Base-by-base conservation (phyloP, 805 yeast species). In the Candida dendrica region DNA sequence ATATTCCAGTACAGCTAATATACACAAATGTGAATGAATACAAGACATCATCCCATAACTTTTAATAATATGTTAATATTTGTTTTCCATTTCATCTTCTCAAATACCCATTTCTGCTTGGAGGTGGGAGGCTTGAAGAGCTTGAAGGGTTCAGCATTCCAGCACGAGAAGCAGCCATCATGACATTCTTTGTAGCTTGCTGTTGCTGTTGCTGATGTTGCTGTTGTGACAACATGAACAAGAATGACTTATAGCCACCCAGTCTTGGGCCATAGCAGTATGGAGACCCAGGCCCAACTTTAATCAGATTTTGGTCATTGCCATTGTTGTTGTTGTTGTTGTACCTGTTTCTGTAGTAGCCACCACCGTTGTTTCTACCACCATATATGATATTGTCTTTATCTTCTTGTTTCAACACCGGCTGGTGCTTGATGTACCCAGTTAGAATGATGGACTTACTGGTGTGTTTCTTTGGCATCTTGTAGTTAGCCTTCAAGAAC, bases 391-490 rank as follows among this genome's bases (percentile, higher is more conserved):
- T 68, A 10, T 72, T 64, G 47, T 82, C 87, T 42, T 71, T 74
- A 52, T 90, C 97, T 38, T 81, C 82, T 33, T 74, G 76, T 4
- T 78, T 77, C 37, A 91, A 65, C 7, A 81, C 80, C 16, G 71
- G 69, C 30, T 65, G 64, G 45, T 79, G 82, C 5, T 88, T 74
- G 45, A 79, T 77, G 55, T 69, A 87, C 0, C 97, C 97, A 37
- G 81, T 84, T 48, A 91, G 61, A 18, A 91, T 66, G 84, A 93
- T 84, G 2, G 95, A 83, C 58, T 91, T 93, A 27, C 88, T 82
- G 3, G 42, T 50, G 13, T 63, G 69, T 32, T 65, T 66, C 2
- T 69, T 64, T 3, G 95, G 91, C 74, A 81, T 73, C 36, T 68
- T 56, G 54, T 82, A 91, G 38, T 68, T 67, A 3, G 77, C 63